Evolutionary conservation across 1,284 basidiomycete species (phyloP), one percentile per base, ranked within the genome.

Genomic region (Apiotrichum porosum): DNA sequence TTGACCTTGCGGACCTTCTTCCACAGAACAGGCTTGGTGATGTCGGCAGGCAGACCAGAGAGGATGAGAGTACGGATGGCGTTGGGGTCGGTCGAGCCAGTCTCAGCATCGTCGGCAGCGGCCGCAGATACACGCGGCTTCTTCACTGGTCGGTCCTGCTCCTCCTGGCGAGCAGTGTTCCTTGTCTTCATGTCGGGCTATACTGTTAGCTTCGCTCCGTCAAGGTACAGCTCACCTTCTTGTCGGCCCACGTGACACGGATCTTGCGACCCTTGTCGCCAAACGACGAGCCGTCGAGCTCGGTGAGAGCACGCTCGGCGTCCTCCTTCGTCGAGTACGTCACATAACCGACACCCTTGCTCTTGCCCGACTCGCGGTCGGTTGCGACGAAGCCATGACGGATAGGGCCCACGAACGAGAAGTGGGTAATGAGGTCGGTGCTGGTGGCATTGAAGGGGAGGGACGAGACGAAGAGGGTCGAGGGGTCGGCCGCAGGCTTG

Each of bases 281-380:
- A 56, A 73, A 69, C 78, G 81, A 54, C 80, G 81, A 66, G 72
- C 68, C 71, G 44, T 80, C 80, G 54, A 74, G 58, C 52, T 74
- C 72, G 34, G 82, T 78, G 49, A 86, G 80, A 3, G 87, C 85
- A 40, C 78, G 73, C 65, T 86, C 80, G 4, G 93, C 95, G 75
- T 98, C 95, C 62, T 95, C 88, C 47, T 80, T 81, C 54, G 91
- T 79, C 2, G 92, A 84, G 73, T 93, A 98, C 0, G 90, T 86
- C 52, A 97, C 90, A 71, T 97, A 98, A 53, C 94, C 94, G n/a
- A 97, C 91, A 59, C 94, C 95, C 69, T 97, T 97, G 4, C 90
- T 93, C 24, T 84, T 80, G 32, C 87, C 85, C 0, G 85, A 83
- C 36, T 82, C 83, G 38, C 61, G 61, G 51, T 74, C 72, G 19